A percentile compares a stretch with the other conserved stretches of the same genome.
These are phyloP conservation scores for Euphorbia pulcherrima DNA, from an alignment of 345 rosid species.

Conservation along the genomic window DNA sequence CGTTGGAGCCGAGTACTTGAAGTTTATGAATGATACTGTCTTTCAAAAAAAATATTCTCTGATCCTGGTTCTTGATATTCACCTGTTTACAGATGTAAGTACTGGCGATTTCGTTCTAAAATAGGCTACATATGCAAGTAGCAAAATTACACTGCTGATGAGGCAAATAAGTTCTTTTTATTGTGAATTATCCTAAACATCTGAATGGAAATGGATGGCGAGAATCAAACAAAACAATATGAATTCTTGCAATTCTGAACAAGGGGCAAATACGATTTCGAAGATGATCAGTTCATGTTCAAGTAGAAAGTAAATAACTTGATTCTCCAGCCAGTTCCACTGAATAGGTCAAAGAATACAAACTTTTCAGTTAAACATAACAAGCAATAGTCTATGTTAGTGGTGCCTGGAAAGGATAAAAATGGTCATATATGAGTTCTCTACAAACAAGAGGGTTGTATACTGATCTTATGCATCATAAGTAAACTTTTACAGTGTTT, in stretches of 20 bases:
- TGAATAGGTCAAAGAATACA: not conserved
- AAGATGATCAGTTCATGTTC: not conserved
- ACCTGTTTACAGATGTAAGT: not conserved
- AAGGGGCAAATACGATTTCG: not conserved
- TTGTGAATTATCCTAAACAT: too few species aligned
- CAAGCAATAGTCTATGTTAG: not conserved
- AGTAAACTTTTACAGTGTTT: not conserved
- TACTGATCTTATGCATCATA: not conserved
- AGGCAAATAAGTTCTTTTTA: too few species aligned
- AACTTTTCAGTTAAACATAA: not conserved
- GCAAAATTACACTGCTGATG: too few species aligned
- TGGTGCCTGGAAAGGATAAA: not conserved
- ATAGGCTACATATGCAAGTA: not conserved
- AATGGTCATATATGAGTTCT: not conserved
- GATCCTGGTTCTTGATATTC: slow-evolving; percentile 1
- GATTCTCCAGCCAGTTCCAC: not conserved
- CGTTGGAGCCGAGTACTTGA: too few species aligned
- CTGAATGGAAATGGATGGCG: not conserved
- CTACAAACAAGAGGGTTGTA: not conserved
- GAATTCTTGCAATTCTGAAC: slow-evolving; percentile 2
- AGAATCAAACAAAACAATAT: not conserved
- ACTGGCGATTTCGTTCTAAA: not conserved
- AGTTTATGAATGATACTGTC: too few species aligned
- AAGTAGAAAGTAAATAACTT: not conserved
- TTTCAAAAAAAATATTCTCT: too few species aligned